Base-by-base conservation (phyloP, 176 grass and related monocot genomes). In the Carex scoparia region DNA sequence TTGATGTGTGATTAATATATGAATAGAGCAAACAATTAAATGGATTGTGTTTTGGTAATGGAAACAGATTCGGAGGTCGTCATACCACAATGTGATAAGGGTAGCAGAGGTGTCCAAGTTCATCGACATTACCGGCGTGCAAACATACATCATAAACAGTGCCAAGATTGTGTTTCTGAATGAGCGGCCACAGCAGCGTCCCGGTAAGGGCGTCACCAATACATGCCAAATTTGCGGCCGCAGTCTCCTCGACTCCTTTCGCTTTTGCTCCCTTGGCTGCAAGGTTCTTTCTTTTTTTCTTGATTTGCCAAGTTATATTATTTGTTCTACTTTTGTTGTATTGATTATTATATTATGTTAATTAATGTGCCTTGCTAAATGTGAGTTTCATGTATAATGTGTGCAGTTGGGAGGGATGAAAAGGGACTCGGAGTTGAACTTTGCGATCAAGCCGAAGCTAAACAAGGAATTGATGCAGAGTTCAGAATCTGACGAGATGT, bases 71-170 rank as follows among this genome's bases (percentile, higher is more conserved):
- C 67, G 89, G 74, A 87, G 85, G 65, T 90, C 89, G 2, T 87
- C 89, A 16, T 90, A 90, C 16, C 85, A 90, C 85, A 87, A 90
- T 65, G 89, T 90, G 85, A 87, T 90, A 51, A 79, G 85, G 72
- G 89, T 90, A 1, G 81, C 89, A 7, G 89, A 90, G 63, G 89
- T 90, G 80, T 85, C 89, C 10, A 90, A 90, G 40, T 90, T 90
- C 51, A 90, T 90, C 0, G 89, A 90, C 89, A 85, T 90, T 14
- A 67, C 89, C 8, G 78, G 65, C 9, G 85, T 90, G 37, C 89
- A 90, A 57, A 90, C 89, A 12, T 90, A 90, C 85, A 87, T 87
- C 66, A 90, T 90, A 82, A 90, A 90, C 81, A 87, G 89, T 40
- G 89, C 89, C 40, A 90, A 90, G 75, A 87, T 90, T 7, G 85